Percentiles rank a stretch among this genome's conserved stretches.
phyloP scores from a whole-genome alignment of 805 yeast species.

The Myxozyma monticola region DNA sequence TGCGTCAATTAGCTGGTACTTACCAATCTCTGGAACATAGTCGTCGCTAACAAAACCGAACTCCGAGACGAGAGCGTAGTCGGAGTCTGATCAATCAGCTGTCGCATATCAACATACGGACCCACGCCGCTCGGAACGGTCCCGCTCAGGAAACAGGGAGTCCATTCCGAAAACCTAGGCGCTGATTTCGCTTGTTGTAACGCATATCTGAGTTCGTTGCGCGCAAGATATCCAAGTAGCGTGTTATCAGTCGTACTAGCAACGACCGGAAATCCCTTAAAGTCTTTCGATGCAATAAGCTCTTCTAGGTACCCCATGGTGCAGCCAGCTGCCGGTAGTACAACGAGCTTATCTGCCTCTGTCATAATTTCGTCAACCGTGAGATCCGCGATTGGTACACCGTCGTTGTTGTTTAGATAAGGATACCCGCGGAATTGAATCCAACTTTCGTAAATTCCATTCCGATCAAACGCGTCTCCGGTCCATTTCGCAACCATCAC shows the following conservation, averaged over 20 bases:
- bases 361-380: constrained; percentile 43
- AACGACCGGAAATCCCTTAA: constrained; percentile 50
- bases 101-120: constrained; percentile 26
- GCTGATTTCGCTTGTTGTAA: constrained; percentile 29
- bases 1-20: too few species aligned
- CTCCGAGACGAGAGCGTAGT: constrained; percentile 38
- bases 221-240: constrained; percentile 48
- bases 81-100: constrained; percentile 35
- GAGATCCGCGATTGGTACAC: constrained; percentile 44
- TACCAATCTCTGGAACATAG: constrained; percentile 42
- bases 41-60: constrained; percentile 42
- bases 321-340: constrained; percentile 41
- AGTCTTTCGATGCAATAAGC: constrained; percentile 28
- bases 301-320: constrained; percentile 34
- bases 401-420: constrained; percentile 45
- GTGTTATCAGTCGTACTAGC: constrained; percentile 39
- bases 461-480: constrained; percentile 58
- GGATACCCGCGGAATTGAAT: constrained; percentile 45
- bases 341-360: constrained; percentile 35
- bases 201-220: constrained; percentile 42
- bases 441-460: constrained; percentile 67
- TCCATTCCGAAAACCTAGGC: constrained; percentile 4
- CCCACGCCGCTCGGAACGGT: constrained; percentile 11
- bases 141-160: constrained; percentile 23
- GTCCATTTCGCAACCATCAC: constrained; percentile 73